Percentiles rank a stretch among this genome's conserved stretches.
phyloP scores from a whole-genome alignment of 306 rosid genomes.

The Pachyrhizus erosus region DNA sequence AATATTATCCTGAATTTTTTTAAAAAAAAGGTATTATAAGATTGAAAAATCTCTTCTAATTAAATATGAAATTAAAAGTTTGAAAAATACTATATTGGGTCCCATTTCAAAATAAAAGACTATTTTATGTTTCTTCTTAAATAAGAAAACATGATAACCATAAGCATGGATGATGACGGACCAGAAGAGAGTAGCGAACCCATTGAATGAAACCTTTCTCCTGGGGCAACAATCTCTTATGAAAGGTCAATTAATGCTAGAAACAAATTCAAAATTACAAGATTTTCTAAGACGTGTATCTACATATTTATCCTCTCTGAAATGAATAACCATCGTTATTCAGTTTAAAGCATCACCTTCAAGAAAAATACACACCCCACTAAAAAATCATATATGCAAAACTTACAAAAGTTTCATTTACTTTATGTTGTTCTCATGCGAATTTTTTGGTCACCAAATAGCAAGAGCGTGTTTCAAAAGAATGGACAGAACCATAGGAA shows the following conservation, averaged over 20 bases:
- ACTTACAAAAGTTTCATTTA: neutral
- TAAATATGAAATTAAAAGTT: neutral
- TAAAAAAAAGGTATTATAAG: neutral
- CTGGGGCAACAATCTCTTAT: neutral
- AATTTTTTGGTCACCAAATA: slow-evolving; percentile 37
- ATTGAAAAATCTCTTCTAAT: neutral
- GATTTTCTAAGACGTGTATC: neutral
- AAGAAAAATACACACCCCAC: neutral
- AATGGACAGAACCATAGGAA: neutral
- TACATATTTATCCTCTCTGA: neutral
- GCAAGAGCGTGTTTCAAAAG: slow-evolving; percentile 29
- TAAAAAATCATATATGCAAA: neutral
- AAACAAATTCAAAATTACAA: neutral
- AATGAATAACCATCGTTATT: neutral
- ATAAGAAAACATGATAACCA: slow-evolving; percentile 34
- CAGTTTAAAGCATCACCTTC: neutral
- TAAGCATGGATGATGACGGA: neutral
- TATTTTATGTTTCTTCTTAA: slow-evolving; percentile 1
- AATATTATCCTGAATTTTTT: neutral
- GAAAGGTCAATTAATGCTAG: slow-evolving; percentile 30
- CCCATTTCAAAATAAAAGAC: neutral
- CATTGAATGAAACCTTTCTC: slow-evolving; percentile 29
- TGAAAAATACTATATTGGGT: neutral
- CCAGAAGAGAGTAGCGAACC: neutral
- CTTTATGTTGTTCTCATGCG: slow-evolving; percentile 36